Evolutionary conservation across 164 flowering plant genomes (phyloP).

Genomic region (Tinospora cordifolia): DNA sequence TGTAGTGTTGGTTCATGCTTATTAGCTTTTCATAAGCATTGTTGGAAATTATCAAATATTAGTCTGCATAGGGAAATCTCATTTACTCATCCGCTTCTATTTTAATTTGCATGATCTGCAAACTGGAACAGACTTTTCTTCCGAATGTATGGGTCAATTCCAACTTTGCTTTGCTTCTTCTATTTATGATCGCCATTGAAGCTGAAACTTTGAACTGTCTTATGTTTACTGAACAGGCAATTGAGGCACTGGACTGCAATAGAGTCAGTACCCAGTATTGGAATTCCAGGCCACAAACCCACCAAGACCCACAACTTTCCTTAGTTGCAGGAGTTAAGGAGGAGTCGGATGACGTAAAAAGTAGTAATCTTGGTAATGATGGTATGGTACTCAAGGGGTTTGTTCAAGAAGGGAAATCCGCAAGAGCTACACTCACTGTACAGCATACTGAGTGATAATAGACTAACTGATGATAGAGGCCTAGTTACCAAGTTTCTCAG

Average conservation of each 20-base stretch:
- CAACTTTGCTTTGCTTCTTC: no score
- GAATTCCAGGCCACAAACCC: constrained; percentile 49
- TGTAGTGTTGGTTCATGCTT: no score
- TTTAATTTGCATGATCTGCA: neutral
- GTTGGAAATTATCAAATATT: no score
- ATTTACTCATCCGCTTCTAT: no score
- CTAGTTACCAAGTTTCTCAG: constrained; percentile 30
- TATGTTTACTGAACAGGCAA: constrained; percentile 13
- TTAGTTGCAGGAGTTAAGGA: constrained; percentile 15
- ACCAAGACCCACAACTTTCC: no score
- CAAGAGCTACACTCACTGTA: constrained; percentile 51
- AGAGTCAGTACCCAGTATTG: constrained; percentile 65
- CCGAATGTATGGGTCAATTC: no score
- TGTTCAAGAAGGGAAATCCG: constrained; percentile 58
- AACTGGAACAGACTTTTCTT: neutral
- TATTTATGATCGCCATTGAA: neutral
- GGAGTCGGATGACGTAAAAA: constrained; percentile 11
- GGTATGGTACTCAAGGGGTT: constrained; percentile 35
- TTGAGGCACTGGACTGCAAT: constrained; percentile 50
- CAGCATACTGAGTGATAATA: constrained; percentile 30
- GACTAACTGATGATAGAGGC: constrained; percentile 21
- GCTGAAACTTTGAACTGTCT: neutral
- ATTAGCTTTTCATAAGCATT: no score
- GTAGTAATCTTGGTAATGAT: neutral
- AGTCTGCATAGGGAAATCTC: no score